Conservation (phyloP, 164 flowering plant species). For the Liriodendron chinense region DNA sequence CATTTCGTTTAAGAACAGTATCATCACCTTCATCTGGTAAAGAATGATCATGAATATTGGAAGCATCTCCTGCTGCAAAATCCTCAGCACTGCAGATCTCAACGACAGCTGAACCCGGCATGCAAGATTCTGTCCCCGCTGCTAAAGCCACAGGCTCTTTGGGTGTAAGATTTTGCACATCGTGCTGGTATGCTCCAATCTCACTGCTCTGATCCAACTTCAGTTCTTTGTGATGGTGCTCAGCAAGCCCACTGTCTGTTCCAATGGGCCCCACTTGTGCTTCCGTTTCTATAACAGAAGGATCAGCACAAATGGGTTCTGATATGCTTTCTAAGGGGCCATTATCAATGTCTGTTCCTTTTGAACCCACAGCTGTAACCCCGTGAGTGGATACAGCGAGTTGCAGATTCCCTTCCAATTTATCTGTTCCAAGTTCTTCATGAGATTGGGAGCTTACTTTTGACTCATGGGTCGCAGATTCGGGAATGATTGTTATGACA, state of each 20-base stretch:
- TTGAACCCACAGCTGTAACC: constrained; percentile 11
- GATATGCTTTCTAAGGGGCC: background rate
- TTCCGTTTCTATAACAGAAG: background rate
- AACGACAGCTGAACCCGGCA: constrained; percentile 14
- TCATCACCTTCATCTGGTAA: constrained; percentile 20
- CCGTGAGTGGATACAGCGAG: background rate
- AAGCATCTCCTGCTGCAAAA: constrained; percentile 15
- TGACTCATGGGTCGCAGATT: constrained; percentile 10
- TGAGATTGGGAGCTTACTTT: background rate
- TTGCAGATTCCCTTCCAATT: constrained; percentile 3
- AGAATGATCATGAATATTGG: constrained; percentile 1
- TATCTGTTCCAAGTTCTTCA: constrained; percentile 1
- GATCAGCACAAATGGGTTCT: background rate
- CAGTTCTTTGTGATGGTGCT: background rate
- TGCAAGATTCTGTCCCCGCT: constrained; percentile 20
- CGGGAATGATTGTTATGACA: constrained; percentile 1
- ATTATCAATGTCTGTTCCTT: constrained; percentile 3
- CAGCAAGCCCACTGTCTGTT: background rate
- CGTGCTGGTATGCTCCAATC: constrained; percentile 6
- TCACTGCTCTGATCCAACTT: background rate
- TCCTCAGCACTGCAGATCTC: constrained; percentile 14
- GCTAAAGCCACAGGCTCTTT: constrained; percentile 11
- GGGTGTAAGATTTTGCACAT: constrained; percentile 4
- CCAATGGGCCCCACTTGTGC: background rate
- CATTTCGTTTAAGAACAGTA: constrained; percentile 22